Conservation (phyloP, 2,329 filamentous ascomycete genomes). For the Alternaria burnsii region DNA sequence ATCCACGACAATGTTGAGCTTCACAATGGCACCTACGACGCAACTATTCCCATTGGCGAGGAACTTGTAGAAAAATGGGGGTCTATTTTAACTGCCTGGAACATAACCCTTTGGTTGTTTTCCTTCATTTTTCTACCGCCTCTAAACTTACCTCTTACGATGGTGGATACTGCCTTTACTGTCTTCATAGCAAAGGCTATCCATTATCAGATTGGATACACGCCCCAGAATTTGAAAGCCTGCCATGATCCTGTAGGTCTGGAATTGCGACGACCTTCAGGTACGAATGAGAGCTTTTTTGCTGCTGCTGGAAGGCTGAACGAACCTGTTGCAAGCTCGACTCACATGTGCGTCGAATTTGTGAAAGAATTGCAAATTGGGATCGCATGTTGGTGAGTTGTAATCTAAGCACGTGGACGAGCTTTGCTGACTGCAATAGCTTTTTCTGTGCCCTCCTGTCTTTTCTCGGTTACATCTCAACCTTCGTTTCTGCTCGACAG, state of each 20-base stretch:
- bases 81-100: conserved; percentile 8
- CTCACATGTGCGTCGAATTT: conserved; percentile 34
- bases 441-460: conserved; percentile 25
- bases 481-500: conserved; percentile 4
- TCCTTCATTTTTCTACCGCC: conserved; percentile 12
- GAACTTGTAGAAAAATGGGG: conserved; percentile 21
- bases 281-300: conserved; percentile 42
- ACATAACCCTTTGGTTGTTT: conserved; percentile 10
- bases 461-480: conserved; percentile 18
- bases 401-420: neutral
- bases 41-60: conserved; percentile 15
- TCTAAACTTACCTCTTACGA: conserved; percentile 16
- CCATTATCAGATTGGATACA: conserved; percentile 18
- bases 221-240: conserved; percentile 6
- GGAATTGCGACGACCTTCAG: conserved; percentile 13
- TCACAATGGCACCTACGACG: conserved; percentile 21
- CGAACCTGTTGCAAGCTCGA: conserved; percentile 20
- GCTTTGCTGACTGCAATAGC: neutral
- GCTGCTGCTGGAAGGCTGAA: conserved; percentile 35
- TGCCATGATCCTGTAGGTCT: conserved; percentile 9
- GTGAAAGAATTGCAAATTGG: conserved; percentile 36
- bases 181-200: conserved; percentile 13
- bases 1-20: conserved; percentile 19
- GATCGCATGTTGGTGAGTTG: conserved; percentile 26
- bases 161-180: conserved; percentile 15